phyloP scores from a whole-genome alignment of 73 alveolate genomes.

The Paramecium primaurelia region DNA sequence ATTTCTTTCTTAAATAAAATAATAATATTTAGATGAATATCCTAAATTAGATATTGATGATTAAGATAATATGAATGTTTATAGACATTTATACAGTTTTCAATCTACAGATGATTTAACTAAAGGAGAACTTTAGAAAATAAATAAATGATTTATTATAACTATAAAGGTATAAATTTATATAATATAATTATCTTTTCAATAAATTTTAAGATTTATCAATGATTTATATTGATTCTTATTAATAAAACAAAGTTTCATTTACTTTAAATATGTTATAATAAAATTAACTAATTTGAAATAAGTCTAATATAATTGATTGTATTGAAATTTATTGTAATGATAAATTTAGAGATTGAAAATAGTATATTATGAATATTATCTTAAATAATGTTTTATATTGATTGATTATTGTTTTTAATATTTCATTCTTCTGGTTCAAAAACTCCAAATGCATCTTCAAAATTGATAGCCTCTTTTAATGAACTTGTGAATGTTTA shows the following conservation, averaged over 20 bases:
- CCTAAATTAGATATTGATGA: background rate
- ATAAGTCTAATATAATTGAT: too few species aligned
- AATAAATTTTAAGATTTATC: background rate
- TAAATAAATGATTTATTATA: background rate
- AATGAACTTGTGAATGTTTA: background rate
- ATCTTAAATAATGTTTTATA: background rate
- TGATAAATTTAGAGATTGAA: background rate
- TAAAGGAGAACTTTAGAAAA: background rate
- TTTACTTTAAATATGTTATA: too few species aligned
- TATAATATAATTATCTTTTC: too few species aligned
- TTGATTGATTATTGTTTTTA: background rate
- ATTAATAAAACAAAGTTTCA: background rate
- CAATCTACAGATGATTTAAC: background rate
- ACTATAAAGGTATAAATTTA: background rate
- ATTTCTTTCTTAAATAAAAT: background rate
- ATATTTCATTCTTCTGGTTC: constrained; percentile 26
- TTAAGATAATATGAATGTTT: background rate
- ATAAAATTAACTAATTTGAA: background rate
- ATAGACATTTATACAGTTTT: background rate
- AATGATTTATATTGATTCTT: too few species aligned
- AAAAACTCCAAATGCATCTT: background rate
- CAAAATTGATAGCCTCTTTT: background rate
- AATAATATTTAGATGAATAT: background rate
- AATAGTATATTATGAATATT: background rate
- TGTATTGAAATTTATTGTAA: too few species aligned